Percentiles rank a stretch among this genome's conserved stretches.
Evolutionary conservation across 306 rosid genomes (phyloP).

Genomic region (Ormosia semicastrata): DNA sequence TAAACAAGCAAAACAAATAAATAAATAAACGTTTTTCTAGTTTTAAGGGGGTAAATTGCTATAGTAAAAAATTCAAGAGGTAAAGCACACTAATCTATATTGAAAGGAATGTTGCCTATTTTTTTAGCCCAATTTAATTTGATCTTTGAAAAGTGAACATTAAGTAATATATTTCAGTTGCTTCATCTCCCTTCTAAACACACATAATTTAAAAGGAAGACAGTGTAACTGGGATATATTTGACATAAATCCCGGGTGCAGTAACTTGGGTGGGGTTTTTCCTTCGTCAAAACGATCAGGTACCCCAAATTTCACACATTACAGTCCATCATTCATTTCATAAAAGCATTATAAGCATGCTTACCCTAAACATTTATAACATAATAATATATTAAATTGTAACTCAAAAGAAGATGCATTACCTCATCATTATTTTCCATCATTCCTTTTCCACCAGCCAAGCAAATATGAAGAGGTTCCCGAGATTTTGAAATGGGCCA

Average conservation of each 20-base stretch:
- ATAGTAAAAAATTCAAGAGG: neutral
- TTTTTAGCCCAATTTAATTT: conserved; percentile 4
- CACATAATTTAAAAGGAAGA: neutral
- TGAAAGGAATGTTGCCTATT: neutral
- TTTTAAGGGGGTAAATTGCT: neutral
- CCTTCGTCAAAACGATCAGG: neutral
- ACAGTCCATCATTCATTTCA: neutral
- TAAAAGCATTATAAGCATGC: neutral
- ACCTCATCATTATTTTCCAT: conserved; percentile 51
- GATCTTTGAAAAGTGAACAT: neutral
- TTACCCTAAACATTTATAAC: neutral
- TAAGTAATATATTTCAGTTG: neutral
- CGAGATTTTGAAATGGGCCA: conserved; percentile 22
- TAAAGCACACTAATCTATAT: neutral
- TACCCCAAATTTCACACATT: neutral
- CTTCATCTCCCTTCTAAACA: neutral
- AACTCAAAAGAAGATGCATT: conserved; percentile 21
- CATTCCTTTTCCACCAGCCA: conserved; percentile 51
- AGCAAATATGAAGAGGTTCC: conserved; percentile 40
- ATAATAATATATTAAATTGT: neutral
- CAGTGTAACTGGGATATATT: neutral
- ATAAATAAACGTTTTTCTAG: neutral
- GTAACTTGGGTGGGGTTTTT: neutral
- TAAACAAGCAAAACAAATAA: neutral
- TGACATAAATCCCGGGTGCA: neutral